Evolutionary conservation across 1,139 yeast genomes (phyloP).

Genomic region (Hanseniaspora uvarum): DNA sequence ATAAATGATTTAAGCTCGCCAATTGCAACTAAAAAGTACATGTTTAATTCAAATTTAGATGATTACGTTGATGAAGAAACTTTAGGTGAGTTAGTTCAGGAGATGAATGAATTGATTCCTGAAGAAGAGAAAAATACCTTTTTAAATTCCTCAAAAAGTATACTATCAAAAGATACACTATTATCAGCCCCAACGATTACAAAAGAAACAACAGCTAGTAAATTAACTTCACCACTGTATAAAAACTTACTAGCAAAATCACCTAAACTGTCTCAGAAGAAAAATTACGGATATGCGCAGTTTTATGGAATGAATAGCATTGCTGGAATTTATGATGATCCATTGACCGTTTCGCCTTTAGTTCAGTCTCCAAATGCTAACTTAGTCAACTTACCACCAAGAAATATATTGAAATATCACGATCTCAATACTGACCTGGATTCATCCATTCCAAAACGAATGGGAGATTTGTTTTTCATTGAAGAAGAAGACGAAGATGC

Average conservation of each 20-base stretch:
- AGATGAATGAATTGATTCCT: constrained; percentile 7
- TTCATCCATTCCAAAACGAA: constrained; percentile 28
- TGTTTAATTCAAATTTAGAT: not conserved
- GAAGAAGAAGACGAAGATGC: constrained; percentile 31
- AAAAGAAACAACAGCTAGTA: not conserved
- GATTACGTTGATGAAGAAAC: constrained; percentile 18
- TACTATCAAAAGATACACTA: not conserved
- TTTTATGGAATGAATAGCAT: constrained; percentile 9
- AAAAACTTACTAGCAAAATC: not conserved
- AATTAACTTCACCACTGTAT: not conserved
- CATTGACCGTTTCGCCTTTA: not conserved
- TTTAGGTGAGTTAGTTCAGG: constrained; percentile 16
- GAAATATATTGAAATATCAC: constrained; percentile 27
- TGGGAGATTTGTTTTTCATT: constrained; percentile 29
- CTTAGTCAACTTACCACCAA: not conserved
- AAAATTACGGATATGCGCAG: constrained; percentile 4
- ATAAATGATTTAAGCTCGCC: not conserved
- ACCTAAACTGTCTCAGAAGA: not conserved
- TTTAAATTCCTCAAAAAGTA: not conserved
- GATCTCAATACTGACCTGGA: constrained; percentile 29
- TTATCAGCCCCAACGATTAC: not conserved
- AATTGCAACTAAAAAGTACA: constrained; percentile 2
- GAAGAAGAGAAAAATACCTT: not conserved
- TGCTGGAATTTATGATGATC: not conserved
- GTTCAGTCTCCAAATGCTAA: constrained; percentile 1